These are phyloP conservation scores for Petasospora rhodanensis DNA, from an alignment of 1,139 yeast genomes.

Conservation along the genomic window DNA sequence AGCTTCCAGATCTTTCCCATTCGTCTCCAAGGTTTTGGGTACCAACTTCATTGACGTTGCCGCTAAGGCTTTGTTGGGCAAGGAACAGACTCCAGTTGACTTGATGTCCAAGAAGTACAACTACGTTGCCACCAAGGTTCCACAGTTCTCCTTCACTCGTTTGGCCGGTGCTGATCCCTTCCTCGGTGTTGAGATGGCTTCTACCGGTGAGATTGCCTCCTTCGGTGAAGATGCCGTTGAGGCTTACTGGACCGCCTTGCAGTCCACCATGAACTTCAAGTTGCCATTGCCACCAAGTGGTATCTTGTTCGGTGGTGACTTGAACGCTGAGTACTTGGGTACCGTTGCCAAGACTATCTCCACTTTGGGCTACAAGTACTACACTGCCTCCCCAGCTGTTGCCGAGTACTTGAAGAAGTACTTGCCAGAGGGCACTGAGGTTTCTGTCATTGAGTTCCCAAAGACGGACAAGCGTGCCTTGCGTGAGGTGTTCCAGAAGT, in stretches of 20 bases:
- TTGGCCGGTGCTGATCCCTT: slow-evolving; percentile 98
- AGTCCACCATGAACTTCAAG: slow-evolving; percentile 94
- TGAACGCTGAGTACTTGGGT: slow-evolving; percentile 65
- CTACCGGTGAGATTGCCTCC: slow-evolving; percentile 98
- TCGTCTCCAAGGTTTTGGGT: slow-evolving; percentile 94
- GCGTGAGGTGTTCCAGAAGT: slow-evolving; percentile 86
- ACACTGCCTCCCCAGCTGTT: slow-evolving; percentile 70
- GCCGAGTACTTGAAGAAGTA: slow-evolving; percentile 57
- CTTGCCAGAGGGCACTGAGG: slow-evolving; percentile 36
- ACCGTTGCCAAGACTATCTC: slow-evolving; percentile 65
- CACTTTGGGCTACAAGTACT: slow-evolving; percentile 76
- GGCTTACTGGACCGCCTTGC: slow-evolving; percentile 97
- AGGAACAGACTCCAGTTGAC: slow-evolving; percentile 61
- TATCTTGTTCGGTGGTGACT: slow-evolving; percentile 89
- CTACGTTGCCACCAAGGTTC: slow-evolving; percentile 95
- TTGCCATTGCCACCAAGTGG: slow-evolving; percentile 90
- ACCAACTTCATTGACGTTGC: slow-evolving; percentile 92
- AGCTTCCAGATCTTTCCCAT: slow-evolving; percentile 98
- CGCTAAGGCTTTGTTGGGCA: slow-evolving; percentile 75
- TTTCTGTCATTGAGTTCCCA: slow-evolving; percentile 79
- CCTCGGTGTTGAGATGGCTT: slow-evolving; percentile 98
- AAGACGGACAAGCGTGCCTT: slow-evolving; percentile 87
- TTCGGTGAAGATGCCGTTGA: slow-evolving; percentile 82
- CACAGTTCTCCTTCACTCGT: slow-evolving; percentile 96
- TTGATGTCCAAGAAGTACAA: slow-evolving; percentile 55